Evolutionary conservation across 73 alveolate genomes (phyloP), one percentile per base, ranked within the genome.

Genomic region (Paraurostyla sp.): DNA sequence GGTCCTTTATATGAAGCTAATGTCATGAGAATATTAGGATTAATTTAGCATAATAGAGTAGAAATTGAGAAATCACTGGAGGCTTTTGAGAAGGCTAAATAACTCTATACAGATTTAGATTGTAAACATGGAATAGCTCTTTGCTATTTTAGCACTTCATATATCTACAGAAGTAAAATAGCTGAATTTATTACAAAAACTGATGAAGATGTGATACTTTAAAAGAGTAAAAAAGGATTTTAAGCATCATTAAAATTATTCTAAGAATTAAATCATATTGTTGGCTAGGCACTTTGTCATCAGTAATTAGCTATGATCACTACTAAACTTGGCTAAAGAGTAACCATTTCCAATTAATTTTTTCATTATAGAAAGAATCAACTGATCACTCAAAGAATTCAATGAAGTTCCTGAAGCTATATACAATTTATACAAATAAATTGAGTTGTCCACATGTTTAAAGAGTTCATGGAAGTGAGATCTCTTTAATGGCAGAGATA

Each of bases 261-360:
- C 59, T 0, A 38, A 32, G 68, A 60, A 0, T 20, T 83, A 22
- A 83, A 83, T 30, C 92, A 83, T 63, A 60, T 83, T 4, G 57
- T 83, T 20, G 92, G 92, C 29, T 27, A 63, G 48, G 92, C 92
- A 0, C 20, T 45, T 0, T 83, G 92, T 41, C 85, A 63, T 33
- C 22, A 57, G 23, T 41, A 62, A 9, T 76, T 83, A 11, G 23
- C 76, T 6, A 20, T 32, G 15, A 23, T 65, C n/a, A n/a, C n/a
- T n/a, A n/a, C n/a, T n/a, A n/a, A n/a, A n/a, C n/a, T n/a, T n/a
- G 71, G 25, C 20, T 22, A 54, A 54, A 20, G 25, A 54, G 71
- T 9, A n/a, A n/a, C n/a, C n/a, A n/a, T n/a, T n/a, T n/a, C n/a
- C n/a, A n/a, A n/a, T n/a, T n/a, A n/a, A n/a, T n/a, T n/a, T n/a